Conservation (phyloP, 805 yeast genomes). For the Lachancea quebecensis region DNA sequence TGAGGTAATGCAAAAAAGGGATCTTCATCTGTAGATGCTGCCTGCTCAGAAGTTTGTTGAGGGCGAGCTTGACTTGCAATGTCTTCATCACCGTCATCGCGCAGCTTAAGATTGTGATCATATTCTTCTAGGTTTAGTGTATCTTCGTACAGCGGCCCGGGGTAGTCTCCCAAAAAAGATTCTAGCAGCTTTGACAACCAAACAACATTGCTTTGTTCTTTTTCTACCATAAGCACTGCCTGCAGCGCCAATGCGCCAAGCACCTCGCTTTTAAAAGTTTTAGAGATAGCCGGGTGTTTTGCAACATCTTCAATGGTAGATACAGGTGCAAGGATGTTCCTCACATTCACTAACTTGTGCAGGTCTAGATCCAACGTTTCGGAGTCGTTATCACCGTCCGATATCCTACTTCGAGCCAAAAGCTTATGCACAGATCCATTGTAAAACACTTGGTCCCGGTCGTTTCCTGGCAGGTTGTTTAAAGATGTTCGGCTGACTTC, state of each 20-base stretch:
- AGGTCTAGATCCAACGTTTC: constrained; percentile 32
- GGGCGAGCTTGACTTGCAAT: constrained; percentile 9
- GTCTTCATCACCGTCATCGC: constrained; percentile 22
- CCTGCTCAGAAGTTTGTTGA: constrained; percentile 8
- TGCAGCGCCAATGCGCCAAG: constrained; percentile 59
- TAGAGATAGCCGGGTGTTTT: constrained; percentile 59
- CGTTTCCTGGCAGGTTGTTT: constrained; percentile 27
- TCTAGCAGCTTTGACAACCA: constrained; percentile 65
- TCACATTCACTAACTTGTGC: constrained; percentile 45
- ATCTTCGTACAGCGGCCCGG: constrained; percentile 55
- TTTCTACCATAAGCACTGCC: constrained; percentile 69
- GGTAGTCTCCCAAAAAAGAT: constrained; percentile 82
- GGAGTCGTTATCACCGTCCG: too few relatives aligned
- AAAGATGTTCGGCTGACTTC: constrained; percentile 41
- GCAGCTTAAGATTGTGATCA: constrained; percentile 49
- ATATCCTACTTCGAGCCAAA: constrained; percentile 21
- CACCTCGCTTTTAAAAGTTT: constrained; percentile 54
- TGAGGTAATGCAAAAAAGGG: constrained; percentile 64
- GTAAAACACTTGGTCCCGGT: constrained; percentile 29
- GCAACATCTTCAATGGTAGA: constrained; percentile 74
- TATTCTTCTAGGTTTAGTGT: constrained; percentile 61
- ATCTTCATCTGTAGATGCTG: constrained; percentile 33
- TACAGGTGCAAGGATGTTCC: constrained; percentile 66
- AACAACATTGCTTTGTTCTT: constrained; percentile 73
- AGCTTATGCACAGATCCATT: constrained; percentile 33